Conservation (phyloP, 306 rosid species). For the Ochetophila trinervis region DNA sequence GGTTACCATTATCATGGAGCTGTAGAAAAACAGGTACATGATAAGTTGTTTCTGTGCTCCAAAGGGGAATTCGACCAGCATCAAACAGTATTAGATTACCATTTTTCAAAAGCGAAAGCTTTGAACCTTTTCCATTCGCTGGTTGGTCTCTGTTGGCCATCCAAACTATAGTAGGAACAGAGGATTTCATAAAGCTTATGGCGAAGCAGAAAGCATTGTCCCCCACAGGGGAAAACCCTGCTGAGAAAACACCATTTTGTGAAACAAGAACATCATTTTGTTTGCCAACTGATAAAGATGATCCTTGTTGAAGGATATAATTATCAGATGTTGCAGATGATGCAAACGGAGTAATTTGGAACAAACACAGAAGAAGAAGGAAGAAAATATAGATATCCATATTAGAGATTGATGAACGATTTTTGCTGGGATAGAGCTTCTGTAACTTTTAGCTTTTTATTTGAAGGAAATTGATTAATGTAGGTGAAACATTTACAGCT, state of each 20-base stretch:
- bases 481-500: too few relatives aligned
- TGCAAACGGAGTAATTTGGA: not conserved
- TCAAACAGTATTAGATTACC: constrained; percentile 46
- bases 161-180: constrained; percentile 32
- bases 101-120: constrained; percentile 26
- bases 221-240: constrained; percentile 49
- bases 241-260: constrained; percentile 38
- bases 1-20: constrained; percentile 44
- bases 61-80: constrained; percentile 26
- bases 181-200: constrained; percentile 35
- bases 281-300: constrained; percentile 37
- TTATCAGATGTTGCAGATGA: constrained; percentile 16
- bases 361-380: constrained; percentile 8
- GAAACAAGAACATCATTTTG: constrained; percentile 29
- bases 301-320: constrained; percentile 22
- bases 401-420: not conserved
- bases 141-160: constrained; percentile 50
- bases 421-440: not conserved
- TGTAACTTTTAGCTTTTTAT: too few relatives aligned
- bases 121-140: constrained; percentile 42
- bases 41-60: constrained; percentile 40
- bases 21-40: constrained; percentile 3
- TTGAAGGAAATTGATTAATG: too few relatives aligned
- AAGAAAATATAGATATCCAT: not conserved
- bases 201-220: constrained; percentile 51